Evolutionary conservation across 371 early-diverging fungal species (phyloP).

Genomic region (Mortierella sp.): DNA sequence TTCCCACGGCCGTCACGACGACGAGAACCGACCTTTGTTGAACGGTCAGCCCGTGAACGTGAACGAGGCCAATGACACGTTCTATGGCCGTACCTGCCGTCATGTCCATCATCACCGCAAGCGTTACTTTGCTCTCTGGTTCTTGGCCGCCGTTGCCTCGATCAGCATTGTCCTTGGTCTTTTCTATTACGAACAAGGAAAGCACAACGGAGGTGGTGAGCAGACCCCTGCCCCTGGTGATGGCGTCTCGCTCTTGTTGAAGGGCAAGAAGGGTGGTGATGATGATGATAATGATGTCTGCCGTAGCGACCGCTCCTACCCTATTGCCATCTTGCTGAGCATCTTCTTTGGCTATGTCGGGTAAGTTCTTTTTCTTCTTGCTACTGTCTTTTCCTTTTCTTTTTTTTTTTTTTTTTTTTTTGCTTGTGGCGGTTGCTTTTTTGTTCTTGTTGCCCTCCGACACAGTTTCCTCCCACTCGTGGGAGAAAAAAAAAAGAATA

Average conservation of each 20-base stretch:
- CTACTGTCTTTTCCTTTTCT: not conserved
- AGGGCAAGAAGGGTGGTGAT: conserved; percentile 19
- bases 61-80: conserved; percentile 32
- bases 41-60: conserved; percentile 37
- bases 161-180: conserved; percentile 37
- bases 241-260: conserved; percentile 14
- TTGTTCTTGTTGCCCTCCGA: not conserved
- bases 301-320: conserved; percentile 52
- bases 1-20: conserved; percentile 30
- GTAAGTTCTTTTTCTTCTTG: conserved; percentile 17
- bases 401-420: no score
- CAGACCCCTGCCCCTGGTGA: conserved; percentile 19
- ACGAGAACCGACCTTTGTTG: conserved; percentile 36
- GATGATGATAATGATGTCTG: conserved; percentile 12
- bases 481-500: no score
- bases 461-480: no score
- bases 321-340: conserved; percentile 48
- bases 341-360: conserved; percentile 54
- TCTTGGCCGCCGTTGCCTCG: conserved; percentile 33
- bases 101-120: conserved; percentile 48
- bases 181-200: conserved; percentile 33
- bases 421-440: no score
- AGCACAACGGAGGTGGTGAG: conserved; percentile 8
- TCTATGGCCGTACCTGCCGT: conserved; percentile 42
- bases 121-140: conserved; percentile 42